Conservation (phyloP, 2,329 filamentous ascomycete species). For the Geosmithia flava region DNA sequence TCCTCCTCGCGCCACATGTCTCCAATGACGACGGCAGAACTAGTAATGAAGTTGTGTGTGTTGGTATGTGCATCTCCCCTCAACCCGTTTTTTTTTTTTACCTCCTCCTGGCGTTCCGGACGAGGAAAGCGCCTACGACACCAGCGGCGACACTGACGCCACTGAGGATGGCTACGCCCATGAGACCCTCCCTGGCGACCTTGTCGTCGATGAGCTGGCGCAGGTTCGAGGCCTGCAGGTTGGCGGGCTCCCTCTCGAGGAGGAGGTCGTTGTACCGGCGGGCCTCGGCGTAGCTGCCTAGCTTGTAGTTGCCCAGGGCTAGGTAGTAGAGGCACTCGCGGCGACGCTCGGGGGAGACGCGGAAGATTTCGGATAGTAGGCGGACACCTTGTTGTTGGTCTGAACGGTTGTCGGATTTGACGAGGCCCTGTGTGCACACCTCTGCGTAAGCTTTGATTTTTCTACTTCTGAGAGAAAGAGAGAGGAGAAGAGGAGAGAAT, state of each 20-base stretch:
- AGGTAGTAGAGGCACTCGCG: constrained; percentile 98
- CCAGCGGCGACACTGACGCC: constrained; percentile 87
- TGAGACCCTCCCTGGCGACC: constrained; percentile 84
- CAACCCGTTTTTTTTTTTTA: constrained; percentile 17
- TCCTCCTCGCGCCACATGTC: no score
- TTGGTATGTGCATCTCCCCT: no score
- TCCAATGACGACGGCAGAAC: no score
- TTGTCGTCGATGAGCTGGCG: constrained; percentile 87
- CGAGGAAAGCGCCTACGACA: constrained; percentile 78
- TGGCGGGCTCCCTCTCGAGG: constrained; percentile 80
- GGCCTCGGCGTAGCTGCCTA: constrained; percentile 93
- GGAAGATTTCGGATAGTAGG: constrained; percentile 93
- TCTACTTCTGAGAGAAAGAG: no score
- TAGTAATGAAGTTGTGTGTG: no score
- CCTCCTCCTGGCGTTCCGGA: constrained; percentile 60
- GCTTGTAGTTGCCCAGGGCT: constrained; percentile 93
- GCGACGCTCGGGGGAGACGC: constrained; percentile 79
- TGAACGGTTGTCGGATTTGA: constrained; percentile 73
- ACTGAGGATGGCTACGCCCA: constrained; percentile 91
- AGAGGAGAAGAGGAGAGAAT: not conserved
- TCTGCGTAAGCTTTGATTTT: not conserved
- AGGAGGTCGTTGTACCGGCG: constrained; percentile 89
- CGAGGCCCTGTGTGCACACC: constrained; percentile 56
- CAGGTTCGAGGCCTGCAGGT: constrained; percentile 81
- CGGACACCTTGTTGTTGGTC: constrained; percentile 94